Conservation (phyloP, 2,329 filamentous ascomycete species). For the Fusarium sp. region DNA sequence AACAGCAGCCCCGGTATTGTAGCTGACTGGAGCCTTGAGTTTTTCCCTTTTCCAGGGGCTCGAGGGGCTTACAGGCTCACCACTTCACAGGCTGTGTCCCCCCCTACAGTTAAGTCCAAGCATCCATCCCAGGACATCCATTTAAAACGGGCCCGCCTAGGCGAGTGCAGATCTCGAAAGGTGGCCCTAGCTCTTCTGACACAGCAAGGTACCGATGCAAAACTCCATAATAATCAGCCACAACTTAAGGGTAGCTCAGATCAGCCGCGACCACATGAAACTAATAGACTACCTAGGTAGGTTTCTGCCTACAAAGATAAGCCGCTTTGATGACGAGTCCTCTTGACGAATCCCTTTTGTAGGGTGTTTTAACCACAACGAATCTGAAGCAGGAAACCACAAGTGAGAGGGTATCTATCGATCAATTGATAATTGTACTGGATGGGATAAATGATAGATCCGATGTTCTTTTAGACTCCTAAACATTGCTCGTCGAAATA, state of each 20-base stretch:
- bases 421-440: background rate
- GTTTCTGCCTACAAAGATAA: conserved; percentile 3
- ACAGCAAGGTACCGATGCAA: conserved; percentile 17
- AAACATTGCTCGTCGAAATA: background rate
- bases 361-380: background rate
- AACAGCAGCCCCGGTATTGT: background rate
- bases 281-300: no score
- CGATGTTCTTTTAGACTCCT: background rate
- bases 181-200: conserved; percentile 39
- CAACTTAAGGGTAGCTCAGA: background rate
- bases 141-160: conserved; percentile 19
- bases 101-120: background rate
- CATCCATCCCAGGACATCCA: background rate
- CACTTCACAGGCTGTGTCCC: background rate
- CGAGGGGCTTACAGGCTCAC: conserved; percentile 29
- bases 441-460: background rate
- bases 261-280: conserved; percentile 6
- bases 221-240: conserved; percentile 7
- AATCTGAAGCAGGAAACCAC: background rate
- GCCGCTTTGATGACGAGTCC: conserved; percentile 36
- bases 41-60: conserved; percentile 42
- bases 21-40: conserved; percentile 29
- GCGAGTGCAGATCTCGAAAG: conserved; percentile 36
- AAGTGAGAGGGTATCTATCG: background rate
- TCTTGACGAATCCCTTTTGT: background rate